phyloP scores from a whole-genome alignment of 192 early-diverging fungal species.

The Diversispora epigaea region DNA sequence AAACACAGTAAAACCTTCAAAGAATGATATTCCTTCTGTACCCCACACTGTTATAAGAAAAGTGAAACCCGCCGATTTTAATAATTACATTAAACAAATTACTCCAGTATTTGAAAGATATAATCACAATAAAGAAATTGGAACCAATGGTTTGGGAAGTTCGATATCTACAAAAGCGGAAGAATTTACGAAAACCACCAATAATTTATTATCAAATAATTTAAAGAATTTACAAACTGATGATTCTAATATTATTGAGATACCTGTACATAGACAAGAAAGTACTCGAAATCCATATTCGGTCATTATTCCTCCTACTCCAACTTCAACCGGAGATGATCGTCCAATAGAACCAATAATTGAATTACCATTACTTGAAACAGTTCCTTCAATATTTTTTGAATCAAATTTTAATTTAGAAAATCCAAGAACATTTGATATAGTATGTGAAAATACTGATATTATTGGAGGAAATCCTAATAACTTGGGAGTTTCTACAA shows the following conservation, averaged over 20 bases:
- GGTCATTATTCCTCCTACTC: constrained; percentile 39
- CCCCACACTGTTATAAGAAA: constrained; percentile 62
- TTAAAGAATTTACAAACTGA: constrained; percentile 34
- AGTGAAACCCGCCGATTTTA: constrained; percentile 79
- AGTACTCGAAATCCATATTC: constrained; percentile 55
- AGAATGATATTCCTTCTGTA: constrained; percentile 56
- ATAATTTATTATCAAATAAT: constrained; percentile 44
- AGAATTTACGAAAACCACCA: constrained; percentile 51
- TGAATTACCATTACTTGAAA: constrained; percentile 73
- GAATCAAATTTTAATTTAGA: constrained; percentile 81
- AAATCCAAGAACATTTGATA: constrained; percentile 86
- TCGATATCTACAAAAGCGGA: constrained; percentile 47
- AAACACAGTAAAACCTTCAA: constrained; percentile 48
- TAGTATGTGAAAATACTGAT: constrained; percentile 75
- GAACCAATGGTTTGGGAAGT: constrained; percentile 28
- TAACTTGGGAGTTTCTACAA: constrained; percentile 56
- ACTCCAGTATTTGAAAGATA: constrained; percentile 80
- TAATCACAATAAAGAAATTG: constrained; percentile 57
- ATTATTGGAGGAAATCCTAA: constrained; percentile 47
- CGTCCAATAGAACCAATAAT: constrained; percentile 38
- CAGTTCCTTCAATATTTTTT: constrained; percentile 88
- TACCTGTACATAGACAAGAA: constrained; percentile 52
- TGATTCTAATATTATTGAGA: constrained; percentile 36
- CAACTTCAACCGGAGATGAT: constrained; percentile 41
- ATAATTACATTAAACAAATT: constrained; percentile 73